Conservation (phyloP, 2,329 filamentous ascomycete genomes). For the Xylaria hypoxylon region DNA sequence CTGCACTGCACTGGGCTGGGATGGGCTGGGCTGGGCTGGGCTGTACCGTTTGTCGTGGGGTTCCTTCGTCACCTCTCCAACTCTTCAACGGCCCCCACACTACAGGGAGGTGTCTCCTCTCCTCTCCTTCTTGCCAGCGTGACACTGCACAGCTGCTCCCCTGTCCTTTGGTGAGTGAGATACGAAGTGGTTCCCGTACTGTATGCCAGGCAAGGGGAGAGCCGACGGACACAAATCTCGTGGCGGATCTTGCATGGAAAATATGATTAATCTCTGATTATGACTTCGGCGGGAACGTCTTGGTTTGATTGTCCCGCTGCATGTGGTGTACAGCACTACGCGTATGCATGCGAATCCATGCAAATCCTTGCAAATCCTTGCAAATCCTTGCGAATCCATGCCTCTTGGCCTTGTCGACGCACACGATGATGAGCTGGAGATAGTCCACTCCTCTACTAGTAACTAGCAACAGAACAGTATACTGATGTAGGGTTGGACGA, state of each 20-base stretch:
- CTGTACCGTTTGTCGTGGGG: too few species aligned
- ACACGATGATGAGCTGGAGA: slow-evolving; percentile 25
- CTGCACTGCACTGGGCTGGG: too few species aligned
- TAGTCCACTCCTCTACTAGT: not conserved
- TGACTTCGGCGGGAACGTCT: slow-evolving; percentile 11
- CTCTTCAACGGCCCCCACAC: not conserved
- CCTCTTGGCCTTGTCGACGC: slow-evolving; percentile 8
- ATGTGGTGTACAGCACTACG: slow-evolving; percentile 25
- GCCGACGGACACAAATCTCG: slow-evolving; percentile 26
- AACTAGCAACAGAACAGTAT: too few species aligned
- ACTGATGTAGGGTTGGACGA: slow-evolving; percentile 31
- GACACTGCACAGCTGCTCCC: not conserved
- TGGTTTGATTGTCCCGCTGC: slow-evolving; percentile 31
- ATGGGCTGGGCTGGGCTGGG: too few species aligned
- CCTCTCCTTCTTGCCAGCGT: not conserved
- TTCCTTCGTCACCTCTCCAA: not conserved
- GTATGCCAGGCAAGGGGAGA: not conserved
- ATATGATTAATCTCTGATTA: slow-evolving; percentile 21
- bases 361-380: not conserved
- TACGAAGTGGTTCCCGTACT: not conserved
- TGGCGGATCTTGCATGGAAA: slow-evolving; percentile 38
- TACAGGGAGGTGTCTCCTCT: not conserved
- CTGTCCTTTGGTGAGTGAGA: slow-evolving; percentile 6
- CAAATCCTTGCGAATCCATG: slow-evolving; percentile 1
- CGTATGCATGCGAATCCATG: slow-evolving; percentile 22